Evolutionary conservation across 768 basidiomycete species (phyloP), one percentile per base, ranked within the genome.

Genomic region (Rickenella mellea): DNA sequence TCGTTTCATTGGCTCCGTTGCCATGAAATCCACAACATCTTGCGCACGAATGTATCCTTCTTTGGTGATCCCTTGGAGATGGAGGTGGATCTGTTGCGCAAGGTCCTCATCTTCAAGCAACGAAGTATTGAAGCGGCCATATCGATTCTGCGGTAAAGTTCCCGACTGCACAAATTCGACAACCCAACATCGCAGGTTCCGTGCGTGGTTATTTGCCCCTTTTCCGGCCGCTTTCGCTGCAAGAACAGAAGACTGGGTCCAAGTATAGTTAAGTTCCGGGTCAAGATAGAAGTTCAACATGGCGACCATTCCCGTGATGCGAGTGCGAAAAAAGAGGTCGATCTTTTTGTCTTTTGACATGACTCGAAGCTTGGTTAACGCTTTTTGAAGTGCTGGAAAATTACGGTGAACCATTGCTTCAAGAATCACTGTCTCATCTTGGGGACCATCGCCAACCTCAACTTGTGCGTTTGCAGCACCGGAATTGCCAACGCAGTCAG

Each of bases 231-330:
- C 42, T 41, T 53, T 60, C 28, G 64, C 45, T 3, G 50, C 50
- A 44, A 63, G 17, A 33, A 59, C 15, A 2, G 63, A 68, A 10
- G 62, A 53, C 21, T 63, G 37, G 8, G 51, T 38, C 62, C 63
- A 65, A n/a, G 61, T 51, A 35, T 55, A 65, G 0, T 49, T 48
- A 1, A 62, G 41, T 11, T 56, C 43, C 1, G 53, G 38, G 39
- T 65, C 57, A 10, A 67, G 54, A 41, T 62, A 64, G 1, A 67
- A 41, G 47, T 63, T 64, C n/a, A 65, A 29, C 6, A 55, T 53
- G 3, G 51, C 60, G 33, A 56, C 44, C 65, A 66, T 66, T 7
- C 45, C 45, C 8, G 50, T 55, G 22, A 66, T 53, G 5, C 51
- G 52, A 8, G 43, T 42, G 3, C 50, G 49, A 38, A 65, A 56